A percentile compares a stretch with the other conserved stretches of the same genome.
phyloP scores from a whole-genome alignment of 1,139 yeast genomes.

The Debaryomycetaceae sp. region DNA sequence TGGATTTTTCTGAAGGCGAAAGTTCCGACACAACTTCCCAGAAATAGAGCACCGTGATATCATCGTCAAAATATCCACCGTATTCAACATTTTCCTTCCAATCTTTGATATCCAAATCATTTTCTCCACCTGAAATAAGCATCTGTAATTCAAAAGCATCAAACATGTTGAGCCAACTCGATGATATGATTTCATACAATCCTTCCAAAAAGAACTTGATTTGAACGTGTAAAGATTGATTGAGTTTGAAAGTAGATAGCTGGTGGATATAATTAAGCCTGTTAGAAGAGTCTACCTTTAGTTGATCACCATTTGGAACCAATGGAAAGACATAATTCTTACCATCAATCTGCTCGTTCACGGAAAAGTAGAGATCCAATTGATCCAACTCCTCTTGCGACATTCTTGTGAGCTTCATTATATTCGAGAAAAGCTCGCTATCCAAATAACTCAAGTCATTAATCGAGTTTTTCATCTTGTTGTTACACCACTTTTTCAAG shows the following conservation, averaged over 20 bases:
- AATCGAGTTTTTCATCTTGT: constrained; percentile 52
- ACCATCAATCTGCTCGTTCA: constrained; percentile 44
- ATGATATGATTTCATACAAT: constrained; percentile 60
- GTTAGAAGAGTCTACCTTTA: constrained; percentile 58
- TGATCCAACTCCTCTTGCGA: constrained; percentile 51
- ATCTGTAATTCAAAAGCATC: constrained; percentile 79
- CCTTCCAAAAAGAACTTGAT: constrained; percentile 69
- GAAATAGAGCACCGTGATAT: constrained; percentile 55
- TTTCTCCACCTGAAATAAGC: constrained; percentile 77
- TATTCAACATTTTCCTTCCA: constrained; percentile 60
- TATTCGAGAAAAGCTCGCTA: constrained; percentile 57
- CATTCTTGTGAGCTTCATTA: constrained; percentile 62
- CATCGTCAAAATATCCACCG: constrained; percentile 62
- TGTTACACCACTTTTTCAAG: constrained; percentile 62
- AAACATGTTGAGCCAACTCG: constrained; percentile 80
- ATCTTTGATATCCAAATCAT: constrained; percentile 67
- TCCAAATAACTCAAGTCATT: constrained; percentile 80
- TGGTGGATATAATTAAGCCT: constrained; percentile 73
- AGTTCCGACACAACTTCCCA: constrained; percentile 79
- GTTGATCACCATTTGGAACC: constrained; percentile 49
- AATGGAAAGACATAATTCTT: constrained; percentile 50
- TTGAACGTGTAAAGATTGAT: constrained; percentile 57
- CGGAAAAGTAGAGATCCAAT: constrained; percentile 65
- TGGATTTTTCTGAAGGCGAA: constrained; percentile 54
- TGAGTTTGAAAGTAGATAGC: constrained; percentile 75